Percentiles rank a stretch among this genome's conserved stretches.
Evolutionary conservation across 2,329 filamentous ascomycete genomes (phyloP).

Genomic region (Neofusicoccum sp.): DNA sequence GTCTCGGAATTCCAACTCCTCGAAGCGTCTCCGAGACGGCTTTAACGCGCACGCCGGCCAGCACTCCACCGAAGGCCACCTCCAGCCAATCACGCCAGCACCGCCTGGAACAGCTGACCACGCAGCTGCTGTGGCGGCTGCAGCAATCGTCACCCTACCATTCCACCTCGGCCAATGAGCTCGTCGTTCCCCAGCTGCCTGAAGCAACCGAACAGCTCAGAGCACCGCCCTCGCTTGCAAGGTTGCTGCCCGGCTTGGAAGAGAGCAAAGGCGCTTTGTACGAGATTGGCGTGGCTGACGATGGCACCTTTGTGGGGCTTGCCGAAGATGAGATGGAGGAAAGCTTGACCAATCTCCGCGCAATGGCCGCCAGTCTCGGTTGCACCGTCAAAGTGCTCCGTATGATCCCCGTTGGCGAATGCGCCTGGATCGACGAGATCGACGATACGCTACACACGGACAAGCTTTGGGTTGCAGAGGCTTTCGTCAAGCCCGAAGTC

Average conservation of each 20-base stretch:
- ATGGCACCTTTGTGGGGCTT: conserved; percentile 86
- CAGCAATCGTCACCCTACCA: conserved; percentile 95
- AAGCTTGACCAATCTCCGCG: conserved; percentile 78
- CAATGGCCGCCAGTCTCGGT: conserved; percentile 91
- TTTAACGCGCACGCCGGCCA: conserved; percentile 39
- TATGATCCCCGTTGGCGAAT: conserved; percentile 81
- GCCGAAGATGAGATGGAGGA: conserved; percentile 91
- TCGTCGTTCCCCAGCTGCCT: conserved; percentile 75
- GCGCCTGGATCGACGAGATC: conserved; percentile 67
- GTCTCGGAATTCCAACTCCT: conserved; percentile 35
- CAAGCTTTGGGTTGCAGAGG: conserved; percentile 85
- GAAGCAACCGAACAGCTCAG: conserved; percentile 65
- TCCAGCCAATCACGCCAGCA: conserved; percentile 76
- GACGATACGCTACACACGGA: conserved; percentile 5
- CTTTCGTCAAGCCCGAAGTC: conserved; percentile 74
- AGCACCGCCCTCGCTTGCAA: conserved; percentile 55
- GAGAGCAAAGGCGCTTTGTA: conserved; percentile 93
- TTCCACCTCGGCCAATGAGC: conserved; percentile 72
- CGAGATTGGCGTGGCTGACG: conserved; percentile 94
- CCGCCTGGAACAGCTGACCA: conserved; percentile 87
- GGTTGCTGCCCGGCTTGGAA: conserved; percentile 74
- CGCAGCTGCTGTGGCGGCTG: conserved; percentile 89
- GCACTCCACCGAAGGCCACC: conserved; percentile 46
- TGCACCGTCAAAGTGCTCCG: conserved; percentile 82
- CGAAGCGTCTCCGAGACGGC: conserved; percentile 36